Conservation (phyloP, 306 rosid species). For the Rosa persica region DNA sequence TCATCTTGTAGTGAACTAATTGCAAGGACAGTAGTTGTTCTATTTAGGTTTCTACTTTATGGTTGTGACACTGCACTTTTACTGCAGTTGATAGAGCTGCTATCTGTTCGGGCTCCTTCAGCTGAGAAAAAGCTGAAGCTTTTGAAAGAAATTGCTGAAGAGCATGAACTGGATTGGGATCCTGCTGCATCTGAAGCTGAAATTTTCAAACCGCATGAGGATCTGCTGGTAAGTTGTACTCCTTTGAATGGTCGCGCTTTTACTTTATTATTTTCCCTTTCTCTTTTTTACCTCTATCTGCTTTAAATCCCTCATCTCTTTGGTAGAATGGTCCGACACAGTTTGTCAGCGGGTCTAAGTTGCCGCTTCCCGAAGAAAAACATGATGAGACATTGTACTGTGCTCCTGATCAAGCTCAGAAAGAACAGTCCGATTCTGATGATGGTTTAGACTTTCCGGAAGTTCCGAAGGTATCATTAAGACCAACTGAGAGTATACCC, state of each 20-base stretch:
- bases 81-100: constrained; percentile 78
- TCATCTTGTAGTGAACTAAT: constrained; percentile 5
- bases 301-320: constrained; percentile 21
- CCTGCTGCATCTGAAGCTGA: constrained; percentile 86
- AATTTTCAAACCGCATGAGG: constrained; percentile 72
- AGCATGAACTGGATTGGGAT: constrained; percentile 91
- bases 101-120: constrained; percentile 88
- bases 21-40: too few species aligned
- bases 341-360: constrained; percentile 53
- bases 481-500: constrained; percentile 40
- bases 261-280: constrained; percentile 7
- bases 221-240: constrained; percentile 59
- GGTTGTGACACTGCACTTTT: constrained; percentile 24
- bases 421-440: constrained; percentile 70
- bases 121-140: constrained; percentile 83
- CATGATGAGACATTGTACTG: constrained; percentile 41
- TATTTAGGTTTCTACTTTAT: constrained; percentile 20
- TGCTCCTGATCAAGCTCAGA: constrained; percentile 36
- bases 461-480: constrained; percentile 60
- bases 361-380: constrained; percentile 75
- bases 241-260: constrained; percentile 17
- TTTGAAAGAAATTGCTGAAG: constrained; percentile 91
- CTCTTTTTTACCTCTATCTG: neutral
- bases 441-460: constrained; percentile 73
- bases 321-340: constrained; percentile 73